phyloP scores from a whole-genome alignment of 306 rosid genomes.

The Astragalus glycyphyllos region DNA sequence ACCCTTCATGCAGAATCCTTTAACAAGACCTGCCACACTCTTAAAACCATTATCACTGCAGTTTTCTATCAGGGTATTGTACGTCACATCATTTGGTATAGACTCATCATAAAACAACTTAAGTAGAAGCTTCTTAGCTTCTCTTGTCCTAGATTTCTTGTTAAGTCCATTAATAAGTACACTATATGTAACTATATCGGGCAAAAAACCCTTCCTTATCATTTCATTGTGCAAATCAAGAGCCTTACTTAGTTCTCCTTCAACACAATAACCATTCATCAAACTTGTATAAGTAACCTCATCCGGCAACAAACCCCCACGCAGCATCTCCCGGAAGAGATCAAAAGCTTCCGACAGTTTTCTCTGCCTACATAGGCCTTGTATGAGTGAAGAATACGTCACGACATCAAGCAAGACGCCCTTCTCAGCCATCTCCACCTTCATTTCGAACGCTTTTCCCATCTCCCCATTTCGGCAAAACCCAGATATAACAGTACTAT shows the following conservation, averaged over 20 bases:
- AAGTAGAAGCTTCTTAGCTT: constrained; percentile 88
- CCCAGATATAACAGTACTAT: constrained; percentile 83
- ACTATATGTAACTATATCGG: constrained; percentile 85
- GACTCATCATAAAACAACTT: constrained; percentile 80
- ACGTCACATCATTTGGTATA: constrained; percentile 70
- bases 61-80: constrained; percentile 74
- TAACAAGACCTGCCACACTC: constrained; percentile 74
- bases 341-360: constrained; percentile 71
- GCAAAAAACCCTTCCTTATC: constrained; percentile 74
- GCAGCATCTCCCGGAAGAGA: constrained; percentile 75
- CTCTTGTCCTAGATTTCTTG: constrained; percentile 79
- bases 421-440: constrained; percentile 72
- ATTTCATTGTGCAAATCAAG: constrained; percentile 78
- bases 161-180: constrained; percentile 92
- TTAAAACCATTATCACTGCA: constrained; percentile 68
- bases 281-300: constrained; percentile 80
- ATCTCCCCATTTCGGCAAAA: constrained; percentile 70
- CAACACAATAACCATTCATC: constrained; percentile 78
- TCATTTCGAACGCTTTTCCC: constrained; percentile 70
- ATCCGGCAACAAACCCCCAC: constrained; percentile 60
- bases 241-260: constrained; percentile 79
- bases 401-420: constrained; percentile 71
- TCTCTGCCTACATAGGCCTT: constrained; percentile 76
- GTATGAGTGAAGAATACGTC: constrained; percentile 79
- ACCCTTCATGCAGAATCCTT: constrained; percentile 93